Conservation (phyloP, 805 yeast species). For the Candida ascalaphidarum region DNA sequence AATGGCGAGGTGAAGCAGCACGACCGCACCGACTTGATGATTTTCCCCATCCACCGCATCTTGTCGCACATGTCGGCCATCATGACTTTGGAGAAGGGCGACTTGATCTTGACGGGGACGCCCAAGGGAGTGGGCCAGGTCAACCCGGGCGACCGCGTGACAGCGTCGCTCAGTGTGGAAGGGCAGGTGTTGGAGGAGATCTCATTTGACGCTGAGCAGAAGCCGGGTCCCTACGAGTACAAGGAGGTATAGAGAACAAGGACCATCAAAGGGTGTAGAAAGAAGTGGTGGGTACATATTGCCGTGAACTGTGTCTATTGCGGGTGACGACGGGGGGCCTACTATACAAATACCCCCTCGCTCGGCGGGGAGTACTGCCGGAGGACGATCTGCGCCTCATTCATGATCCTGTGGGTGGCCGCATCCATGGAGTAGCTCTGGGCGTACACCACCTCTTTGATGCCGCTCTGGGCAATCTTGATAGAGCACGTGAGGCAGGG, state of each 20-base stretch:
- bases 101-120: conserved; percentile 88
- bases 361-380: conserved; percentile 41
- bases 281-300: too few species aligned
- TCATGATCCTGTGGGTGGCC: conserved; percentile 60
- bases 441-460: conserved; percentile 85
- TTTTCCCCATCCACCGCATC: conserved; percentile 77
- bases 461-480: conserved; percentile 89
- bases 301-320: too few species aligned
- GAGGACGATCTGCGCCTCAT: conserved; percentile 62
- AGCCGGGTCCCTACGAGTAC: conserved; percentile 37
- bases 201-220: conserved; percentile 42
- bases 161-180: conserved; percentile 51
- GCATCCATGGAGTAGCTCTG: conserved; percentile 90
- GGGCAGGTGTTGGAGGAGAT: conserved; percentile 48
- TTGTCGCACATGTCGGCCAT: conserved; percentile 74
- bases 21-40: conserved; percentile 76
- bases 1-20: conserved; percentile 66
- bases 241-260: conserved; percentile 17
- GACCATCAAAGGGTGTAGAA: too few species aligned
- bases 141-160: conserved; percentile 68
- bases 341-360: conserved; percentile 31
- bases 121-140: conserved; percentile 95
- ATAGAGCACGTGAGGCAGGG: conserved; percentile 96
- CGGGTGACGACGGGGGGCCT: too few species aligned
- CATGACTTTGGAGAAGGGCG: conserved; percentile 89